Evolutionary conservation across 192 early-diverging fungal species (phyloP).

Genomic region (Piromyces finnis): DNA sequence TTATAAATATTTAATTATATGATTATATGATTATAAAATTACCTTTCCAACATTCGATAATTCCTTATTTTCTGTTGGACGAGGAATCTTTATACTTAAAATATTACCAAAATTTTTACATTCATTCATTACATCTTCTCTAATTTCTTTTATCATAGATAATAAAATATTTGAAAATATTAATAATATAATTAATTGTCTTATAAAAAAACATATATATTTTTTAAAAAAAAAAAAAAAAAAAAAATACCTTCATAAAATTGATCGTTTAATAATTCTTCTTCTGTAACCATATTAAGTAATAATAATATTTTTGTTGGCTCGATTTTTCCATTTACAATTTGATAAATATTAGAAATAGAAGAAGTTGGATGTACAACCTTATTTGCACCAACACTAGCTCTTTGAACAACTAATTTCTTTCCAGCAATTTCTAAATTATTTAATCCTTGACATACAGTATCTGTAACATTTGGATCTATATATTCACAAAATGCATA

Average conservation of each 20-base stretch:
- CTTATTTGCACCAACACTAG: slow-evolving; percentile 61
- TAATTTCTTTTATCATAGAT: too few relatives aligned
- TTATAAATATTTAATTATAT: too few relatives aligned
- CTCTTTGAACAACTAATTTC: slow-evolving; percentile 84
- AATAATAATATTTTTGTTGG: slow-evolving; percentile 71
- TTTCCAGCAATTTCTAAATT: slow-evolving; percentile 89
- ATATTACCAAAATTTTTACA: slow-evolving; percentile 73
- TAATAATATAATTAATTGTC: too few relatives aligned
- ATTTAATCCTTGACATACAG: slow-evolving; percentile 87
- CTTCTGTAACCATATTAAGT: slow-evolving; percentile 82
- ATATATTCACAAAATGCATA: slow-evolving; percentile 95
- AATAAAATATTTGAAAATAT: too few relatives aligned
- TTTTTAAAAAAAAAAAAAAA: too few relatives aligned
- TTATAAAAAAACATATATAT: too few relatives aligned
- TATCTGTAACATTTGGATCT: slow-evolving; percentile 72
- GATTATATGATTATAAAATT: slow-evolving; percentile 1
- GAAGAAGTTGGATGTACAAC: not conserved
- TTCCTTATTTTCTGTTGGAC: slow-evolving; percentile 31
- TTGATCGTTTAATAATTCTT: slow-evolving; percentile 67
- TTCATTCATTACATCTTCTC: slow-evolving; percentile 81
- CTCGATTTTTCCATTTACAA: slow-evolving; percentile 5
- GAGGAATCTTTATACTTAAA: slow-evolving; percentile 64
- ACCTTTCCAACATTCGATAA: slow-evolving; percentile 72
- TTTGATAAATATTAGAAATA: slow-evolving; percentile 9
- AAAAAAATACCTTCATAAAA: slow-evolving; percentile 55